phyloP scores from a whole-genome alignment of 2,329 filamentous ascomycete species.

The Helminthosporium solani region DNA sequence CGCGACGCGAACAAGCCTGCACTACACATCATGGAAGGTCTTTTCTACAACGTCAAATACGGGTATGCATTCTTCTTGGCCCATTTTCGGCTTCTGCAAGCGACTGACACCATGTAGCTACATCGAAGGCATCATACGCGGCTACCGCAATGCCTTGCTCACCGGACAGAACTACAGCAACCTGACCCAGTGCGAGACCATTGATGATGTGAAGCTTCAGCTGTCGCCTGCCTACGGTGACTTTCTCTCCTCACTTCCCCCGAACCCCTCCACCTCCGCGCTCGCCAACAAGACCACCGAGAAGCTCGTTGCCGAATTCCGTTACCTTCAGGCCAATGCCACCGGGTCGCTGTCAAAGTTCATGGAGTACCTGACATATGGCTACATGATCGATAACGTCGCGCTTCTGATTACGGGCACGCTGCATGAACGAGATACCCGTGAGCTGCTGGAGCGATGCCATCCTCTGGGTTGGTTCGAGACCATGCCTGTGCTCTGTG shows the following conservation, averaged over 20 bases:
- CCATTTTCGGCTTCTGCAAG: background rate
- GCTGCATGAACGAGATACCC: slow-evolving; percentile 93
- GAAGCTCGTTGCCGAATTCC: slow-evolving; percentile 96
- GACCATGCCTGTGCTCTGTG: slow-evolving; percentile 96
- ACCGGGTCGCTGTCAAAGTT: slow-evolving; percentile 90
- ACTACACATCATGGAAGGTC: slow-evolving; percentile 71
- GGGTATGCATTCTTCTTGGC: slow-evolving; percentile 59
- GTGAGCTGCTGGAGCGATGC: slow-evolving; percentile 91
- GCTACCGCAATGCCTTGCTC: slow-evolving; percentile 91
- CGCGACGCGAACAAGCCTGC: background rate
- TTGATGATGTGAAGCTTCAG: slow-evolving; percentile 97
- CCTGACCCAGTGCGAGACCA: slow-evolving; percentile 94
- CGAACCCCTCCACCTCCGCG: slow-evolving; percentile 93
- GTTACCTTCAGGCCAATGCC: slow-evolving; percentile 91
- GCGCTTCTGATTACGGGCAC: slow-evolving; percentile 97
- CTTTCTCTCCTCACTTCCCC: slow-evolving; percentile 88
- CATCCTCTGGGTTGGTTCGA: slow-evolving; percentile 98
- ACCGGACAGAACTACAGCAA: slow-evolving; percentile 91
- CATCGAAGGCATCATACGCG: slow-evolving; percentile 94
- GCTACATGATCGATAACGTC: slow-evolving; percentile 99
- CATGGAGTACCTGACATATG: slow-evolving; percentile 97
- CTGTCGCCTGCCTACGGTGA: slow-evolving; percentile 96
- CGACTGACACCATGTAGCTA: slow-evolving; percentile 61
- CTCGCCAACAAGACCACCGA: slow-evolving; percentile 95
- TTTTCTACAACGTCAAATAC: slow-evolving; percentile 92